These are phyloP conservation scores for Aspergillus niger DNA, from an alignment of 2,329 filamentous ascomycete species.

Conservation along the genomic window DNA sequence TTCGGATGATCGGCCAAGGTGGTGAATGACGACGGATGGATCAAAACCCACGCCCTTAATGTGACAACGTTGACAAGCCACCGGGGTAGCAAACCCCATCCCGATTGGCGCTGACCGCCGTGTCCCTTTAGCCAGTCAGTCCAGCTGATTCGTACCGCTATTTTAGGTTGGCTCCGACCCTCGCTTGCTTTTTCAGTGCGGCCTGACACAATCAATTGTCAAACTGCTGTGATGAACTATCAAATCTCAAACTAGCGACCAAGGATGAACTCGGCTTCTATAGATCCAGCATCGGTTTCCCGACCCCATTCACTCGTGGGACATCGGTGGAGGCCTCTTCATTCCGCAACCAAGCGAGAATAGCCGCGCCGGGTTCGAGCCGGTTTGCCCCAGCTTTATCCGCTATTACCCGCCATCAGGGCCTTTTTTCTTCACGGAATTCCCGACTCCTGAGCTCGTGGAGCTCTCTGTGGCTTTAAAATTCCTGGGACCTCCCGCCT, in stretches of 20 bases:
- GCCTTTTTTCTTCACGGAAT: background rate
- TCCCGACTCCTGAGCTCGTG: background rate
- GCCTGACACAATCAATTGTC: too few relatives aligned
- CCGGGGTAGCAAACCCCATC: background rate
- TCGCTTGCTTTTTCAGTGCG: background rate
- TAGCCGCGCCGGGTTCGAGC: background rate
- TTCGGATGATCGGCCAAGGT: background rate
- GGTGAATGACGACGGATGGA: background rate
- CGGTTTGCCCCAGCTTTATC: conserved; percentile 1
- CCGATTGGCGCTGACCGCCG: background rate
- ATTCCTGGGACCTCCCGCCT: background rate
- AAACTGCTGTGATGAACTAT: too few relatives aligned
- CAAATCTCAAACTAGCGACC: too few relatives aligned
- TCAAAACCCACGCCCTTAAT: background rate
- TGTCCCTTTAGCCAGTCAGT: too few relatives aligned
- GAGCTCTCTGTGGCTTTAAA: background rate
- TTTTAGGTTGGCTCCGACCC: background rate
- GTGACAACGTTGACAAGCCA: background rate
- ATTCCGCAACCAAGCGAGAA: conserved; percentile 2
- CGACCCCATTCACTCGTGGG: too few relatives aligned
- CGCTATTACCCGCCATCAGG: conserved; percentile 4
- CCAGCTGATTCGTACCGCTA: background rate
- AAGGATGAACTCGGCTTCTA: too few relatives aligned
- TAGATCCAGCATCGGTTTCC: too few relatives aligned
- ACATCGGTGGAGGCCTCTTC: too few relatives aligned